A percentile compares a stretch with the other conserved stretches of the same genome.
phyloP scores from a whole-genome alignment of 768 basidiomycete genomes.

The Pisolithus sp. region DNA sequence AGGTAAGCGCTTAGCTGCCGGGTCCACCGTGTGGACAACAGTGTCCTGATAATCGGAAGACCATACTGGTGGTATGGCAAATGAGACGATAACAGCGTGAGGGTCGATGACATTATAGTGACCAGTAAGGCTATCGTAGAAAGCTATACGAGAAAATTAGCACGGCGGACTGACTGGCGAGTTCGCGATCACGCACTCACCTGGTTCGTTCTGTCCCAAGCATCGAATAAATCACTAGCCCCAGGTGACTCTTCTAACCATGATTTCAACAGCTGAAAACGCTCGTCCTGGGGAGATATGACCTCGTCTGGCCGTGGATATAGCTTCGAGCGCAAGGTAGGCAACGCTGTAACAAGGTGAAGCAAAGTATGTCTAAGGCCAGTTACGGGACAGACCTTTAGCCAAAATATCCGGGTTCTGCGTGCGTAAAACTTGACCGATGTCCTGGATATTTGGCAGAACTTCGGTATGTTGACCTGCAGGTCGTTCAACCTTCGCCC shows the following conservation, averaged over 20 bases:
- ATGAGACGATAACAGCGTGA: constrained; percentile 60
- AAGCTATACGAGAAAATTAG: constrained; percentile 23
- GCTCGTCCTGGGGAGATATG: constrained; percentile 50
- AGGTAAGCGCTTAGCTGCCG: constrained; percentile 58
- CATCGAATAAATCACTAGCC: constrained; percentile 52
- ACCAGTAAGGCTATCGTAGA: constrained; percentile 39
- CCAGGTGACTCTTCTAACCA: constrained; percentile 58
- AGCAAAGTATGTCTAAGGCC: not conserved
- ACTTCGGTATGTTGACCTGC: constrained; percentile 1
- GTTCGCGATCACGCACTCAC: constrained; percentile 30
- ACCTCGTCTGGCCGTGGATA: constrained; percentile 45
- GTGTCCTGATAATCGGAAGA: constrained; percentile 50
- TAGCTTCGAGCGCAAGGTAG: constrained; percentile 57
- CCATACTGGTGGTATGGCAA: constrained; percentile 63
- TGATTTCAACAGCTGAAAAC: constrained; percentile 50
- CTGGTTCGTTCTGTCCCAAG: constrained; percentile 52
- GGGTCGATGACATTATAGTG: constrained; percentile 51
- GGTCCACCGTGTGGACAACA: constrained; percentile 51
- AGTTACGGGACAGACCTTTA: constrained; percentile 15
- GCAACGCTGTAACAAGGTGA: constrained; percentile 31
- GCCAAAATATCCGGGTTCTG: constrained; percentile 12
- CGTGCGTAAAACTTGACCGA: constrained; percentile 13
- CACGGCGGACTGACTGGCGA: not conserved
- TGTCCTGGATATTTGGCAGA: constrained; percentile 16
- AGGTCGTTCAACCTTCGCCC: constrained; percentile 12